These are phyloP conservation scores for Fusarium sp. DNA, from an alignment of 2,329 filamentous ascomycete species.

Conservation along the genomic window DNA sequence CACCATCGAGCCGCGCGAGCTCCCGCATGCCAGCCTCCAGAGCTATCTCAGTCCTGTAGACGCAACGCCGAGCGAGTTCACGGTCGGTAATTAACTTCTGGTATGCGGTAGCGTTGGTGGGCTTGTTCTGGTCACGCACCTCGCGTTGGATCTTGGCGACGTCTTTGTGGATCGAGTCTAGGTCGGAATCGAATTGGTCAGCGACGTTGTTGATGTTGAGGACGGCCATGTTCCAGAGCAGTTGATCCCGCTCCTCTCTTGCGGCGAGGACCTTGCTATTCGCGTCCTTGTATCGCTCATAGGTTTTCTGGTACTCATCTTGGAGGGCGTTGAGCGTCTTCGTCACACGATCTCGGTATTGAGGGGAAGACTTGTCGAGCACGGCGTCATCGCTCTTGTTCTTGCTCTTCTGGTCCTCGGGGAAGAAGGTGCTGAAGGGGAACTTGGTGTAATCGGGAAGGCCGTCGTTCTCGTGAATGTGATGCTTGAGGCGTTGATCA, in stretches of 20 bases:
- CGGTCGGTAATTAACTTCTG: too few relatives aligned
- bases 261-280: background rate
- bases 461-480: background rate
- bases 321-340: constrained; percentile 17
- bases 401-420: background rate
- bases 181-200: background rate
- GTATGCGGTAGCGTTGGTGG: background rate
- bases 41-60: background rate
- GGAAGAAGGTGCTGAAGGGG: constrained; percentile 14
- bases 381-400: background rate
- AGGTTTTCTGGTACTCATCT: background rate
- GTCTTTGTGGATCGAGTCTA: background rate
- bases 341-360: constrained; percentile 18
- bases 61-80: background rate
- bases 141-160: background rate
- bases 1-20: constrained; percentile 11
- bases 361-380: constrained; percentile 14
- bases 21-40: constrained; percentile 16
- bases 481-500: background rate
- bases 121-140: background rate
- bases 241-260: constrained; percentile 1
- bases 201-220: constrained; percentile 1
- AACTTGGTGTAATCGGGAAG: constrained; percentile 9
- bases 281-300: background rate
- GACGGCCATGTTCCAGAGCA: constrained; percentile 23